Conservation (phyloP, 345 rosid species). For the Salix purpurea region DNA sequence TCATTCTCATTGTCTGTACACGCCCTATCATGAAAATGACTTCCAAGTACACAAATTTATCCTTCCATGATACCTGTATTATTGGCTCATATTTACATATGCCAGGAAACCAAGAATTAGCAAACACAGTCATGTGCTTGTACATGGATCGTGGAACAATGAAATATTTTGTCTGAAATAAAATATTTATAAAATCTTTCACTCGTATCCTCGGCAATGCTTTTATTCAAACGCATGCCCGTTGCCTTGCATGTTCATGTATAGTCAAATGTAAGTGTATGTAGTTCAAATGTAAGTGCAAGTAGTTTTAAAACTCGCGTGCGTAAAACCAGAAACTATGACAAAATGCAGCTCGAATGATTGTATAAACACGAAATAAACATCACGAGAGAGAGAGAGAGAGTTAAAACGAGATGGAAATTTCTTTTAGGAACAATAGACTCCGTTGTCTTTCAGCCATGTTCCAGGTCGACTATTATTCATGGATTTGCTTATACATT, state of each 20-base stretch:
- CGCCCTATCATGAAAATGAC: not conserved
- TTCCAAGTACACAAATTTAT: not conserved
- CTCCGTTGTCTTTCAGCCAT: slow-evolving; percentile 26
- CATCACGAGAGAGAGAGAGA: not conserved
- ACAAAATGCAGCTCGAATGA: not conserved
- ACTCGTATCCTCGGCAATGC: not conserved
- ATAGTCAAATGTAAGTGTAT: not conserved
- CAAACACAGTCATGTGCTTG: not conserved
- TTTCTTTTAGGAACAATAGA: slow-evolving; percentile 17
- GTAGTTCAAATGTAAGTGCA: not conserved
- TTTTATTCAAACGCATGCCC: not conserved
- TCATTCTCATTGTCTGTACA: not conserved
- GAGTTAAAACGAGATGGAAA: not conserved
- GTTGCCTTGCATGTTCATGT: not conserved
- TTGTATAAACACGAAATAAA: not conserved
- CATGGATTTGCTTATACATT: slow-evolving; percentile 31
- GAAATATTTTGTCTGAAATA: too few relatives aligned
- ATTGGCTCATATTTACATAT: too few relatives aligned
- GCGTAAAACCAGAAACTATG: too few relatives aligned
- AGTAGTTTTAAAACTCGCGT: too few relatives aligned
- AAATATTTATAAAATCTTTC: not conserved
- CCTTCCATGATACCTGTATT: not conserved
- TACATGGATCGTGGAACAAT: not conserved
- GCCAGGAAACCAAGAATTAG: not conserved
- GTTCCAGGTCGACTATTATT: slow-evolving; percentile 32